phyloP scores from a whole-genome alignment of 2,329 filamentous ascomycete genomes.

The Ramularia collo-cygni region DNA sequence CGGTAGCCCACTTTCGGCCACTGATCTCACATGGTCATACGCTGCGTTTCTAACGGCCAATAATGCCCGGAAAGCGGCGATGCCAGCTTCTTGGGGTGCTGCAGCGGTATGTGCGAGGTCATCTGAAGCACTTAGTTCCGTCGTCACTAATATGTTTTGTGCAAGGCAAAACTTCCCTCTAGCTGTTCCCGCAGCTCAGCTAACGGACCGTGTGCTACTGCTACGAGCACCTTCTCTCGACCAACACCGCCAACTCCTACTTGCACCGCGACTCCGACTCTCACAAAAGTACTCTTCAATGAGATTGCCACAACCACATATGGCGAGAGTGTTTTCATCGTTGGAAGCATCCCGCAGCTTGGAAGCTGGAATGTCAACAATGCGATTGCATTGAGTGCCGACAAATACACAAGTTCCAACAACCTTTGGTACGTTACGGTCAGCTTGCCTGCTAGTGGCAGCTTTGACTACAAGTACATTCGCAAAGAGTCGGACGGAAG shows the following conservation, averaged over 20 bases:
- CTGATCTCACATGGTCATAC: conserved; percentile 68
- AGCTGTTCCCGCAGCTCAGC: conserved; percentile 22
- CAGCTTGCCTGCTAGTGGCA: conserved; percentile 47
- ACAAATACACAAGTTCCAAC: conserved; percentile 51
- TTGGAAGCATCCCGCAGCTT: conserved; percentile 52
- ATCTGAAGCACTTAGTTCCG: not conserved
- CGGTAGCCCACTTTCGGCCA: conserved; percentile 52
- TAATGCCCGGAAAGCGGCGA: conserved; percentile 48
- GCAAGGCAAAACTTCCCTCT: conserved; percentile 17
- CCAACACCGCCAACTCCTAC: conserved; percentile 15
- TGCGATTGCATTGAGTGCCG: conserved; percentile 52
- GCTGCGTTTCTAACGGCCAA: conserved; percentile 61
- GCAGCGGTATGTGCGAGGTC: conserved; percentile 5
- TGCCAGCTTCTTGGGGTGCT: conserved; percentile 51
- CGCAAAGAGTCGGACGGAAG: conserved; percentile 48
- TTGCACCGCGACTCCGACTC: conserved; percentile 19
- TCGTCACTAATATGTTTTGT: not conserved
- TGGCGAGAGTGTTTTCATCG: conserved; percentile 61
- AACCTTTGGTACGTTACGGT: conserved; percentile 54
- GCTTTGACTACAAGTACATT: conserved; percentile 63
- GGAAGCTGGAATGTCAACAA: conserved; percentile 51
- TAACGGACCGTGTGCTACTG: conserved; percentile 22
- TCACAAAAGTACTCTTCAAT: conserved; percentile 38
- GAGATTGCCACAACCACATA: conserved; percentile 41
- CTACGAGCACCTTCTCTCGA: conserved; percentile 23